Conservation (phyloP, 176 grass and related monocot species). For the Stipa capillata region DNA sequence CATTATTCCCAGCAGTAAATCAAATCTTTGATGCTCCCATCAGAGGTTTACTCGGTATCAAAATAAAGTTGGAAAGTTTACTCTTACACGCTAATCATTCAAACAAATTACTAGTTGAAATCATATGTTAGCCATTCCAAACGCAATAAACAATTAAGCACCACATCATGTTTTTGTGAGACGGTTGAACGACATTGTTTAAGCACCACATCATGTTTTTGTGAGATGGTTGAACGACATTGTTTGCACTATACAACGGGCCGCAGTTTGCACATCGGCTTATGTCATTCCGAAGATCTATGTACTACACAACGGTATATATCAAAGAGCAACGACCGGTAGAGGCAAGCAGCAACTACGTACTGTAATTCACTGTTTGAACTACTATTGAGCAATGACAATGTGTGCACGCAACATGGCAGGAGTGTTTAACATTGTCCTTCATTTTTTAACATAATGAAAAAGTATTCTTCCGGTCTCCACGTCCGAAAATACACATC, state of each 20-base stretch:
- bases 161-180: no score
- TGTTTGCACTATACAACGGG: no score
- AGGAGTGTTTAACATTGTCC: background rate
- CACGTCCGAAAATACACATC: no score
- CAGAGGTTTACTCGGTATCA: no score
- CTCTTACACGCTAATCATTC: background rate
- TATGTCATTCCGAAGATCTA: no score
- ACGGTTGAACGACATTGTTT: background rate
- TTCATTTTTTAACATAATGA: no score
- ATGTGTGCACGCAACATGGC: constrained; percentile 17
- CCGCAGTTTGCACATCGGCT: no score
- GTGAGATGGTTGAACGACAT: no score
- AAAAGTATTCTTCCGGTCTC: no score
- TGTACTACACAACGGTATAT: background rate
- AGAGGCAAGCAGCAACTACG: background rate
- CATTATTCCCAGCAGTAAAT: background rate
- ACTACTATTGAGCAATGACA: background rate
- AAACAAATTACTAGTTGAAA: background rate
- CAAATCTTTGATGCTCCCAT: background rate
- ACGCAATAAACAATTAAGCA: background rate
- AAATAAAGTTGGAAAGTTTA: background rate
- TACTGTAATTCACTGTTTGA: background rate
- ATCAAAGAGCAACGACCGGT: no score
- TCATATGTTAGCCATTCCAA: background rate
- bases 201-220: no score